Conservation (phyloP, 805 yeast genomes). For the Candida vaughaniae region DNA sequence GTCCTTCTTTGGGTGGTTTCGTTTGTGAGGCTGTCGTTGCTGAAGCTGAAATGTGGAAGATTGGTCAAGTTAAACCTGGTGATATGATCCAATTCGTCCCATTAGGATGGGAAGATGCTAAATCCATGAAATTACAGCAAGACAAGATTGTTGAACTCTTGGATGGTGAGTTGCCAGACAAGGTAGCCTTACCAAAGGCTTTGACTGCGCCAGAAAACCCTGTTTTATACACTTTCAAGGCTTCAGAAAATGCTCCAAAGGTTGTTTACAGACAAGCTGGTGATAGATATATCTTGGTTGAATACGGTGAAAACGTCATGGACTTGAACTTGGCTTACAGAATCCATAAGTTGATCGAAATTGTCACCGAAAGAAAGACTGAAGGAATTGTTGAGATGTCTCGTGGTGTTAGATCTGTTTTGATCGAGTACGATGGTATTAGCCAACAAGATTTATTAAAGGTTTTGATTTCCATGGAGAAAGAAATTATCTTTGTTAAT, state of each 20-base stretch:
- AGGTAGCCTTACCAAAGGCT: constrained; percentile 16
- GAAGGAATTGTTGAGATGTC: constrained; percentile 92
- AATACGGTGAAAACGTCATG: constrained; percentile 87
- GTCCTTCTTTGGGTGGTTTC: constrained; percentile 96
- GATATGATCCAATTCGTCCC: constrained; percentile 82
- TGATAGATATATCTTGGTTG: constrained; percentile 87
- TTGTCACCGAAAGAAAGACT: constrained; percentile 64
- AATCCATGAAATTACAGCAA: constrained; percentile 58
- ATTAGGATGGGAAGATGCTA: constrained; percentile 65
- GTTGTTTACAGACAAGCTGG: constrained; percentile 96
- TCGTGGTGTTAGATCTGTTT: constrained; percentile 93
- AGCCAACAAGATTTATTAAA: constrained; percentile 62
- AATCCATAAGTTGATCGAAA: constrained; percentile 75
- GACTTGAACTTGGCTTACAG: constrained; percentile 84
- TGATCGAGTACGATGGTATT: constrained; percentile 74
- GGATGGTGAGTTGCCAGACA: constrained; percentile 39
- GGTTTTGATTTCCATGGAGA: constrained; percentile 70
- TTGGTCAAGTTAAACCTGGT: constrained; percentile 97
- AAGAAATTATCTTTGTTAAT: constrained; percentile 67
- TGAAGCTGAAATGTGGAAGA: constrained; percentile 97
- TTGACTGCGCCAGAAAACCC: constrained; percentile 59
- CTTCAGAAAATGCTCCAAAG: constrained; percentile 55
- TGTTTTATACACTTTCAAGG: constrained; percentile 54
- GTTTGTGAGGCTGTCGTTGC: constrained; percentile 96
- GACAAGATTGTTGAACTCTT: constrained; percentile 52